Evolutionary conservation across 192 early-diverging fungal species (phyloP).

Genomic region (Rhizoclosmatium globosum): DNA sequence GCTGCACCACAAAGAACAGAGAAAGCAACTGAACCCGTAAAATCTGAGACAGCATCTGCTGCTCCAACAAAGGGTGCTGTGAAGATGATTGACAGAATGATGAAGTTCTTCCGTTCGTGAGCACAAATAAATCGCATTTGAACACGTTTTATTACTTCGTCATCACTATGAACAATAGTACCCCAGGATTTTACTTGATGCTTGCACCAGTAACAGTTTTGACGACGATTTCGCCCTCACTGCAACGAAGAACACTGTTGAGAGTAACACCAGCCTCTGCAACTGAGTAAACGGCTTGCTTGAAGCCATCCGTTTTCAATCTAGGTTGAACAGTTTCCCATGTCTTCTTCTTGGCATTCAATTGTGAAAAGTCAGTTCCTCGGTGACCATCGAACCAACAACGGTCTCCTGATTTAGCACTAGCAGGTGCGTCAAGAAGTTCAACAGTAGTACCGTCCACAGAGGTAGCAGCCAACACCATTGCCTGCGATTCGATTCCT

Average conservation of each 20-base stretch:
- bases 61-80: conserved; percentile 27
- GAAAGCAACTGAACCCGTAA: neutral
- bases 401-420: conserved; percentile 82
- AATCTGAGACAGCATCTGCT: neutral
- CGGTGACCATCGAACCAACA: conserved; percentile 85
- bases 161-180: neutral
- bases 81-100: conserved; percentile 6
- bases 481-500: conserved; percentile 88
- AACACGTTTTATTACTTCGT: neutral
- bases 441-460: conserved; percentile 83
- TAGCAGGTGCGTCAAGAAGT: conserved; percentile 82
- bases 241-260: conserved; percentile 20
- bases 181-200: conserved; percentile 31
- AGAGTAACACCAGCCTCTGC: conserved; percentile 24
- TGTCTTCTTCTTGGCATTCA: conserved; percentile 96
- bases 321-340: conserved; percentile 96
- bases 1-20: neutral
- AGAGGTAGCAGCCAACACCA: conserved; percentile 89
- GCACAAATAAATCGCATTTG: neutral
- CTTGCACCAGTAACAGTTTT: conserved; percentile 27
- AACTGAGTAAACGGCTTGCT: conserved; percentile 35
- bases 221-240: conserved; percentile 26
- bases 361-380: conserved; percentile 74
- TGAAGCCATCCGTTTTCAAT: conserved; percentile 51
- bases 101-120: conserved; percentile 13